phyloP scores from a whole-genome alignment of 1,284 basidiomycete species.

The Xanthoconium separans region DNA sequence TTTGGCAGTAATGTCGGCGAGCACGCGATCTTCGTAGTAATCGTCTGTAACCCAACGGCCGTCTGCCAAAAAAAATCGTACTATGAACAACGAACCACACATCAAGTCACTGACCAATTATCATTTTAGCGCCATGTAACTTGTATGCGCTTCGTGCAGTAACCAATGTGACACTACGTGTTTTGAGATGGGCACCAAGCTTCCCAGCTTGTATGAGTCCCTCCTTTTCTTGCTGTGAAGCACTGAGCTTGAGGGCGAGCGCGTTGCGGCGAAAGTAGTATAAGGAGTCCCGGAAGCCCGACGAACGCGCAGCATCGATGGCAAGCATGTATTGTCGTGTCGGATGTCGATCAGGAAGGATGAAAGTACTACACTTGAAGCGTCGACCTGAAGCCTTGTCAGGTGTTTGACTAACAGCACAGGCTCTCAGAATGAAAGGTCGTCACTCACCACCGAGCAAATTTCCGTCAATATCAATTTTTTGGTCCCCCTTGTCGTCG shows the following conservation, averaged over 20 bases:
- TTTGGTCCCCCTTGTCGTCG: slow-evolving; percentile 86
- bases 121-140: slow-evolving; percentile 88
- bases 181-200: slow-evolving; percentile 84
- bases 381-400: slow-evolving; percentile 57
- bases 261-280: slow-evolving; percentile 95
- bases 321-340: slow-evolving; percentile 91
- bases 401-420: background rate
- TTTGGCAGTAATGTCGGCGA: slow-evolving; percentile 67
- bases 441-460: slow-evolving; percentile 73
- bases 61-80: slow-evolving; percentile 45
- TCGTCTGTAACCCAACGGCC: slow-evolving; percentile 92
- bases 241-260: slow-evolving; percentile 86
- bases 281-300: slow-evolving; percentile 93
- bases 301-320: slow-evolving; percentile 94
- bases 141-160: slow-evolving; percentile 94
- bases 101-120: slow-evolving; percentile 61
- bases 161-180: slow-evolving; percentile 91
- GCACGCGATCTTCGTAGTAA: slow-evolving; percentile 86
- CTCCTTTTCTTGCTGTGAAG: slow-evolving; percentile 87
- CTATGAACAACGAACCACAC: background rate
- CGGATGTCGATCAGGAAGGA: slow-evolving; percentile 78
- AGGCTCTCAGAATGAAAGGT: background rate
- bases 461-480: slow-evolving; percentile 85
- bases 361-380: slow-evolving; percentile 89
- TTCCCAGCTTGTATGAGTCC: slow-evolving; percentile 86